Percentiles rank a stretch among this genome's conserved stretches.
Evolutionary conservation across 805 yeast species (phyloP).

Genomic region (Candida cerambycidarum): DNA sequence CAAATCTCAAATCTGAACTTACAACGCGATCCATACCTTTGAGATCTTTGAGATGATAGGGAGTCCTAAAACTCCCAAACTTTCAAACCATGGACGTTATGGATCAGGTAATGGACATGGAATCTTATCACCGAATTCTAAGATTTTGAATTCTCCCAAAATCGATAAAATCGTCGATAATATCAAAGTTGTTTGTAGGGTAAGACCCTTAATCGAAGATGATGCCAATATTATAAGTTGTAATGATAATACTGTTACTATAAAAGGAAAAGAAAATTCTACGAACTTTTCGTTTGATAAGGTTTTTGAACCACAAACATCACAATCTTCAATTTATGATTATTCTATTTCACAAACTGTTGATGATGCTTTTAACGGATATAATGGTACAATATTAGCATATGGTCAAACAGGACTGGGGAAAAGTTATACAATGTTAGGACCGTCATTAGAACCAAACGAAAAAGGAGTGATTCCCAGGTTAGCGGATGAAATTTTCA

Average conservation of each 20-base stretch:
- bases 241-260: constrained; percentile 24
- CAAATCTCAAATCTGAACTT: no score
- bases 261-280: constrained; percentile 26
- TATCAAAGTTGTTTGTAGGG: constrained; percentile 70
- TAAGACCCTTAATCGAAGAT: constrained; percentile 53
- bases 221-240: not conserved
- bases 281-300: constrained; percentile 59
- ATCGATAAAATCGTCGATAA: constrained; percentile 22
- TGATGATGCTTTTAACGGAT: constrained; percentile 70
- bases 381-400: constrained; percentile 73
- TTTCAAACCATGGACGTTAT: not conserved
- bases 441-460: constrained; percentile 37
- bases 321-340: constrained; percentile 60
- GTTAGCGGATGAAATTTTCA: constrained; percentile 64
- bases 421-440: constrained; percentile 77
- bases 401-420: constrained; percentile 84
- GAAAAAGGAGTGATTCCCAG: constrained; percentile 70
- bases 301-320: constrained; percentile 51
- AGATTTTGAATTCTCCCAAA: not conserved
- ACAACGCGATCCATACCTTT: no score
- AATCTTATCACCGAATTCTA: not conserved
- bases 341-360: constrained; percentile 62
- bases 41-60: not conserved
- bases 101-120: not conserved
- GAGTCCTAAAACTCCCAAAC: constrained; percentile 7